Percentiles rank a stretch among this genome's conserved stretches.
phyloP scores from a whole-genome alignment of 2,329 filamentous ascomycete species.

The Chaetomiaceae sp. region DNA sequence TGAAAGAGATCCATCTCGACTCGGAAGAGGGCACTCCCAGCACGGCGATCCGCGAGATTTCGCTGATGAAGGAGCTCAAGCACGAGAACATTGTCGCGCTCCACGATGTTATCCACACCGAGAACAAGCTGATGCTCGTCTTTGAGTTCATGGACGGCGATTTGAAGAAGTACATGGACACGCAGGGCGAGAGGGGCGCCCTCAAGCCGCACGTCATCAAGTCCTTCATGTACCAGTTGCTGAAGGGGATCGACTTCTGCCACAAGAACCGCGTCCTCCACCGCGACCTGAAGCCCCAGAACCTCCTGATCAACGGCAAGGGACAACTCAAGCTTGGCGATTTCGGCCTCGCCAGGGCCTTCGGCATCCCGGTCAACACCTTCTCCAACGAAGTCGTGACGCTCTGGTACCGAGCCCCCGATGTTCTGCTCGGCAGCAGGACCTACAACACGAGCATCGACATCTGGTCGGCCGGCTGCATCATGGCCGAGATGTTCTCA shows the following conservation, averaged over 20 bases:
- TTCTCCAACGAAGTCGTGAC: conserved; percentile 93
- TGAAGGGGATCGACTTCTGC: conserved; percentile 94
- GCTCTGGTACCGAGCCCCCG: conserved; percentile 82
- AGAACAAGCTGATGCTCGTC: conserved; percentile 99
- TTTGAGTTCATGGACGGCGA: conserved; percentile 99
- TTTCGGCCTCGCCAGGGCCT: conserved; percentile 82
- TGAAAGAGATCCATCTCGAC: conserved; percentile 98
- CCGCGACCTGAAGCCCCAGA: conserved; percentile 82
- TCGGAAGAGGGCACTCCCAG: conserved; percentile 96
- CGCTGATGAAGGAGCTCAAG: conserved; percentile 98
- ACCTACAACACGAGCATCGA: conserved; percentile 99
- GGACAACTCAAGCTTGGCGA: conserved; percentile 82
- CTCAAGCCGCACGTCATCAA: conserved; percentile 90
- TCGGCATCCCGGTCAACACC: conserved; percentile 80
- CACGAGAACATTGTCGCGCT: conserved; percentile 97
- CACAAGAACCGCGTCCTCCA: conserved; percentile 94
- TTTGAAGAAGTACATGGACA: conserved; percentile 98
- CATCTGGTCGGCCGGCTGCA: conserved; percentile 98
- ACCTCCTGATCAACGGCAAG: conserved; percentile 77
- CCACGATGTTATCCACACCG: conserved; percentile 98
- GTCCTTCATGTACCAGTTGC: conserved; percentile 97
- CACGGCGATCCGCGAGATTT: conserved; percentile 97
- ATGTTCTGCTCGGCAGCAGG: conserved; percentile 86
- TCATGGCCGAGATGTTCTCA: conserved; percentile 99
- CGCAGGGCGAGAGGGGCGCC: conserved; percentile 79